Base-by-base conservation (phyloP, 2,329 filamentous ascomycete genomes). In the Cladosporium cucumerinum region DNA sequence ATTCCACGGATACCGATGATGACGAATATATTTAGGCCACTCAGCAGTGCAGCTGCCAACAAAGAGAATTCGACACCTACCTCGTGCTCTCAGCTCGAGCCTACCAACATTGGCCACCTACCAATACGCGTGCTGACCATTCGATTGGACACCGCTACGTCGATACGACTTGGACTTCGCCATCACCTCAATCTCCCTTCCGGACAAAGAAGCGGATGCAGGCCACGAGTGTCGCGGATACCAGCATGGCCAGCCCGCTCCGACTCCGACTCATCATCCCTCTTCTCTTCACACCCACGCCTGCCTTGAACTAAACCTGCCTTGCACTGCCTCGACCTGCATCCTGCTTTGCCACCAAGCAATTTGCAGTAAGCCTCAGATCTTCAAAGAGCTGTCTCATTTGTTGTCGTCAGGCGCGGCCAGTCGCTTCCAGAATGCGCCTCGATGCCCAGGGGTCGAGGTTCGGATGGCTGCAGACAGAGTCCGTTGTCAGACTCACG, bases 361-460 rank as follows among this genome's bases (percentile, higher is more conserved):
- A 25, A 52, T 34, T 48, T 57, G 57, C 62, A 49, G 43, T 25
- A 43, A 52, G 54, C 62, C 39, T 52, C 54, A 36, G 54, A 64
- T 49, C 28, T 64, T 30, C 54, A 25, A 43, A 52, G 46, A 58
- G 43, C 62, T 57, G 57, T 58, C 62, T 51, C 55, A 58, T 64
- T 49, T 52, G 43, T 32, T 51, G 61, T 64, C 54, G 28, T n/a
- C 46, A 52, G 62, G 46, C 54, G 23, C 49, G 32, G 43, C 43
- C 62, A 59, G 62, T 64, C 62, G 62, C 54, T 64, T 64, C 62
- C 43, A 58, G 62, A 64, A 59, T 43, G 34, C 62, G 62, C 62
- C 62, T 52, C 59, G n/a, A 51, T 30, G 23, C 16, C 28, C 62
- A 64, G 54, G 54, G 62, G 54, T 30, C 26, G 39, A 46, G 21